phyloP scores from a whole-genome alignment of 2,329 filamentous ascomycete genomes.

The Colletotrichum aenigma region DNA sequence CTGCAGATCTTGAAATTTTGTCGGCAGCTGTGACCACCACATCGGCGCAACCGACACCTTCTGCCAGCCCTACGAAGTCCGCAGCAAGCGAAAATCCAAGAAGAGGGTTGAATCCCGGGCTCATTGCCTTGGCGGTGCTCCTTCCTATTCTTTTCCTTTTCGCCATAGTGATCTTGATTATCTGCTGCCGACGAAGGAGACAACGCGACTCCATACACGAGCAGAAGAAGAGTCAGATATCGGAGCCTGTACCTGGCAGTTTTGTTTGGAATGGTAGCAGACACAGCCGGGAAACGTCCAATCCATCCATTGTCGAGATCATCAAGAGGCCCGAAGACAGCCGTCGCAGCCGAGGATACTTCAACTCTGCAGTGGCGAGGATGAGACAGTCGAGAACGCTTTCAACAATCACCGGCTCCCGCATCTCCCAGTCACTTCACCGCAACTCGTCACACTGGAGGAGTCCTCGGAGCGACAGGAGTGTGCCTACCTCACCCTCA shows the following conservation, averaged over 20 bases:
- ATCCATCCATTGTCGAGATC: conserved; percentile 18
- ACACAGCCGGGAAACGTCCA: conserved; percentile 9
- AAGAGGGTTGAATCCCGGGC: conserved; percentile 5
- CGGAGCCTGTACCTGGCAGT: conserved; percentile 32
- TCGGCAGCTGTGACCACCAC: conserved; percentile 25
- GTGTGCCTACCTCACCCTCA: not conserved
- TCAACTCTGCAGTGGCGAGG: conserved; percentile 11
- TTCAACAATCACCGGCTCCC: conserved; percentile 18
- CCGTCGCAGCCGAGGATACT: conserved; percentile 15
- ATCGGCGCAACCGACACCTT: conserved; percentile 26
- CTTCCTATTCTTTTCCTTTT: conserved; percentile 13
- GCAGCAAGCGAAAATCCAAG: conserved; percentile 15
- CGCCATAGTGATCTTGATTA: conserved; percentile 21
- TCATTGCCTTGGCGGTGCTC: conserved; percentile 16
- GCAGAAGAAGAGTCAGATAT: conserved; percentile 30
- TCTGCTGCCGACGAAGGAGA: conserved; percentile 31
- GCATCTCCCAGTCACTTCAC: conserved; percentile 9
- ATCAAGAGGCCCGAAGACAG: conserved; percentile 23
- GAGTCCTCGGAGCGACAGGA: conserved; percentile 4
- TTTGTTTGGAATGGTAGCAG: conserved; percentile 28
- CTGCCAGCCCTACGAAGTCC: conserved; percentile 25
- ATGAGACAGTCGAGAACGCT: conserved; percentile 17
- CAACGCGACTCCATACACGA: conserved; percentile 14
- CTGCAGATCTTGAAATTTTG: conserved; percentile 39
- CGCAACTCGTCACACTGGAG: conserved; percentile 12